Evolutionary conservation across 1,284 basidiomycete genomes (phyloP), one percentile per base, ranked within the genome.

Genomic region (Fomitopsis pinicola): DNA sequence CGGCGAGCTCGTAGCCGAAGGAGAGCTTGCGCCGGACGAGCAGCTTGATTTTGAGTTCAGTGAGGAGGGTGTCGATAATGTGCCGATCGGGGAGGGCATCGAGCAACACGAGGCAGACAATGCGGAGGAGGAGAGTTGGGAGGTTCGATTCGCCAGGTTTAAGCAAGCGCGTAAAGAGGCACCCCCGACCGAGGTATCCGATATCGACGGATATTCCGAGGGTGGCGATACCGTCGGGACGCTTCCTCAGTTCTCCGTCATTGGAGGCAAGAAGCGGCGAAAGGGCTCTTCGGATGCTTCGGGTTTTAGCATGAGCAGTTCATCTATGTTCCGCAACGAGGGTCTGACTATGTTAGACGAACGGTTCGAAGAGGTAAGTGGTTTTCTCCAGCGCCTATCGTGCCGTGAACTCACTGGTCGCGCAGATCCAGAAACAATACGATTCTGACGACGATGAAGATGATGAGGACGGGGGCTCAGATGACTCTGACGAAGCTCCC

Each of bases 221-320:
- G 89, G 82, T 59, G 91, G 82, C 1, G 95, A 97, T 71, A 96
- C 92, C 0, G 73, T 97, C 44, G 85, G 87, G 3, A 81, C 81
- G 1, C 75, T 96, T 6, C 89, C 88, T 12, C 81, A 79, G 53
- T 81, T 89, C 60, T 83, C 87, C n/a, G 88, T 94, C 61, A 81
- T 89, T 54, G 90, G 94, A 52, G 88, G 87, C 35, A 91, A 91
- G 80, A 82, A 85, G 68, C 80, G 88, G 67, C 80, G 91, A 67
- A 92, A 89, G 71, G 87, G 87, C 8, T 80, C 86, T 1, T 93
- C 91, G 48, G 89, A 94, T 67, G 93, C 92, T 2, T 94, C 93
- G 22, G 94, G 93, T 12, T 96, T 95, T 80, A 94, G 91, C 72
- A 98, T 99, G 97, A 97, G 91, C 71, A 95, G 93, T 68, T 96